Evolutionary conservation across 2,329 filamentous ascomycete species (phyloP).

Genomic region (Ceratocystis diversiconidia): DNA sequence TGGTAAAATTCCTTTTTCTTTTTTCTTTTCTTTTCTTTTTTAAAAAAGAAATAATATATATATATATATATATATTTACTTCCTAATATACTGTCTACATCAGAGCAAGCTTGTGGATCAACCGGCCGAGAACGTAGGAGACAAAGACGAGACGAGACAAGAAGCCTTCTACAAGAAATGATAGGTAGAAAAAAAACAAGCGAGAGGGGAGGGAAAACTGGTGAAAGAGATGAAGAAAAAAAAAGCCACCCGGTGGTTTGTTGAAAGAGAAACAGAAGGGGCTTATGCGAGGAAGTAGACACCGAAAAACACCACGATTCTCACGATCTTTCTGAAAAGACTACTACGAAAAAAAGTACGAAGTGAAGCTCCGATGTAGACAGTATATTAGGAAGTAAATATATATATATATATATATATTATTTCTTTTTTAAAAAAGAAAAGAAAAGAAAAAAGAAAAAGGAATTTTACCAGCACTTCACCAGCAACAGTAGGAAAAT

Average conservation of each 20-base stretch:
- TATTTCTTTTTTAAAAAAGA: too few species aligned
- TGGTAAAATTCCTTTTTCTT: too few species aligned
- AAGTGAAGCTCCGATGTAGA: background rate
- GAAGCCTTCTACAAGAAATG: background rate
- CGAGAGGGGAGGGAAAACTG: background rate
- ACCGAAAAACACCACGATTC: background rate
- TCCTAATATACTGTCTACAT: background rate
- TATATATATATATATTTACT: too few species aligned
- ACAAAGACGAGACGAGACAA: slow-evolving; percentile 6
- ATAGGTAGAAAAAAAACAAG: background rate
- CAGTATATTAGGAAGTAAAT: background rate
- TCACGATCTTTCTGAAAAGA: background rate
- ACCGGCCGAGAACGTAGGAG: background rate
- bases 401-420: too few species aligned
- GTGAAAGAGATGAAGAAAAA: background rate
- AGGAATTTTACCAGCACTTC: too few species aligned
- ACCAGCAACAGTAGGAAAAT: background rate
- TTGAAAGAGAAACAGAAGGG: background rate
- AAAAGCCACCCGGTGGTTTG: background rate
- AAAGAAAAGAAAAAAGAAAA: too few species aligned
- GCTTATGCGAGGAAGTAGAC: background rate
- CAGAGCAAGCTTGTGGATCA: background rate
- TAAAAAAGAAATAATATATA: too few species aligned
- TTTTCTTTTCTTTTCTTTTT: too few species aligned
- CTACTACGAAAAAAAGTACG: background rate